Base-by-base conservation (phyloP, 495 filamentous ascomycete genomes). In the Platismatia glauca region DNA sequence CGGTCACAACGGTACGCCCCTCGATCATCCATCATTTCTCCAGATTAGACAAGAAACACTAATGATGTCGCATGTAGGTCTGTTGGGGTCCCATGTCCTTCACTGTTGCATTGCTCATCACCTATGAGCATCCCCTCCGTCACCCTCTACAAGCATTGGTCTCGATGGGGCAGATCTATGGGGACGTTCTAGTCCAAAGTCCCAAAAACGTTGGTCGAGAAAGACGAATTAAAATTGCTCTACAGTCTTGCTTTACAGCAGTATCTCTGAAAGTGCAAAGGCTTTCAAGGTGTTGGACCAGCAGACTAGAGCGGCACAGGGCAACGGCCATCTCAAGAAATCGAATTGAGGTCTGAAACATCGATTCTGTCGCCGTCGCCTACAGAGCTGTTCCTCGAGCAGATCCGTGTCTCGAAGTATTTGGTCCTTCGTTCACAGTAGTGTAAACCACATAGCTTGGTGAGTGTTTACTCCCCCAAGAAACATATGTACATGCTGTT, bases 61-160 rank as follows among this genome's bases (percentile, higher is more conserved):
- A 24, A 61, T 8, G 8, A 20, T 38, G 33, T 48, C 20, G n/a
- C 65, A 13, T 16, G 16, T 63, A 88, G 85, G 69, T 84, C 24
- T 71, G 82, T 66, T 95, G 89, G 90, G 91, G 89, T 3, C 91
- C 91, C 9, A 76, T 94, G n/a, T 93, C 84, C 68, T 84, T 90
- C 65, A 62, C 79, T 24, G 82, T 86, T 37, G 87, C 86, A 20
- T 75, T 79, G 59, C 68, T 85, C 66, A 86, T 89, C 62, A 78
- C 79, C 59, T 78, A 70, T 13, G 74, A 77, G 33, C 82, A 84
- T 68, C 79, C 82, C 31, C 69, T 86, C 44, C 83, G 89, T 24
- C 85, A 94, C 71, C 79, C 88, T 4, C 72, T 91, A 41, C 90
- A 93, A 69, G 69, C 85, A 33, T 74, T 90, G 56, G 86, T 89